Evolutionary conservation across 2,329 filamentous ascomycete species (phyloP), one percentile per base, ranked within the genome.

Genomic region (Ceratocystis lukuohia): DNA sequence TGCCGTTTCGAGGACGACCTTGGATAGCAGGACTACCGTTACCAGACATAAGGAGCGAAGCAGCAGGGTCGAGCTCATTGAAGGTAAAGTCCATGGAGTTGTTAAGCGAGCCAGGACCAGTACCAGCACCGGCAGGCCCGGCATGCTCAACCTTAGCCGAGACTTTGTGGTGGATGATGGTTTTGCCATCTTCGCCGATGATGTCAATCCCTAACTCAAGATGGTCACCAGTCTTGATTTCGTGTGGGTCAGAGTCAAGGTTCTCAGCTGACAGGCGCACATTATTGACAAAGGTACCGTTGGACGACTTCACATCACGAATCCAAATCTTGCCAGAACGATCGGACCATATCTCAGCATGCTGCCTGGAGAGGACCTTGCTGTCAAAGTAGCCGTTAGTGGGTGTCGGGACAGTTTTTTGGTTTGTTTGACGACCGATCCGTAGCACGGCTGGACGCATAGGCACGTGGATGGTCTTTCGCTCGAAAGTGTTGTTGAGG

Each of bases 121-220:
- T 8, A 7, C 85, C 83, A 10, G 87, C 83, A 57, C 83, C 86
- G 69, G 92, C 84, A 70, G 93, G 88, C 5, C 94, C 94, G 48
- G 94, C 91, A 77, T 96, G 91, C 75, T 99, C 94, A 66, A 99
- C 91, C 74, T 95, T 95, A 66, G 94, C 92, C 22, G 93, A 92
- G 61, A 99, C 94, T 74, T 99, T 99, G 78, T 97, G 94, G 74
- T 99, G 94, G 15, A 99, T 92, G 33, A 99, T 91, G 0, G 92
- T 96, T 77, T 96, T 97, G 75, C 97, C 93, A 74, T 99, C 94
- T 75, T 99, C 94, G 75, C 91, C 96, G 64, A 99, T 93, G 73
- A 99, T 99, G 74, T 99, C 94, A 72, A 99, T 99, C 66, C 94
- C 94, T 45, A 99, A 82, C 74, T 99, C 94, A 65, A 99, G 79